A percentile compares a stretch with the other conserved stretches of the same genome.
Conservation (phyloP, 805 yeast genomes). For the Metschnikowia gelsemii region DNA sequence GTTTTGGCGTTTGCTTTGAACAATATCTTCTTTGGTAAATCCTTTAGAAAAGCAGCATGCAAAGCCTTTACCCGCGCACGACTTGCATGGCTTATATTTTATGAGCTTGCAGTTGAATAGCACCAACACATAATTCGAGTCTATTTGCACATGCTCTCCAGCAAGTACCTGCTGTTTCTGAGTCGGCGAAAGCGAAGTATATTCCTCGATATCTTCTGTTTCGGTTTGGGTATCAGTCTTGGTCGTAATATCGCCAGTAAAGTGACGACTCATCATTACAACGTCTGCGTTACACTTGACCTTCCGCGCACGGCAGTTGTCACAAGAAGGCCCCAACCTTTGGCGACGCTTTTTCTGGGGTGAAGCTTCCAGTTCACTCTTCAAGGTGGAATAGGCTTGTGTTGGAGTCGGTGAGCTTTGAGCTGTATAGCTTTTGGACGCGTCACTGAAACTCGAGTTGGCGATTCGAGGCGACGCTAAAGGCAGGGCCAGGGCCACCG, state of each 20-base stretch:
- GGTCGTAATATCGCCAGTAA: conserved; percentile 10
- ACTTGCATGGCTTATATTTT: conserved; percentile 54
- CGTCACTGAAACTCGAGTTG: background rate
- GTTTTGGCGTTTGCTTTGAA: conserved; percentile 30
- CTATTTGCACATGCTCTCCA: conserved; percentile 19
- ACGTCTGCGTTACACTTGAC: conserved; percentile 74
- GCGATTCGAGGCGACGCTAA: conserved; percentile 19
- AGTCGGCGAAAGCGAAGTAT: conserved; percentile 10
- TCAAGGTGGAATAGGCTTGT: background rate
- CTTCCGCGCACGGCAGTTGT: conserved; percentile 64
- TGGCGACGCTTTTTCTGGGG: conserved; percentile 47
- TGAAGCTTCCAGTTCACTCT: background rate
- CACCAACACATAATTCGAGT: conserved; percentile 19
- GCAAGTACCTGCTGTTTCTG: conserved; percentile 14
- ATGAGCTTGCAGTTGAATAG: conserved; percentile 37
- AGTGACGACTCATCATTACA: conserved; percentile 32
- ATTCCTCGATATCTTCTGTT: conserved; percentile 13
- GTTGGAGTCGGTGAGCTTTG: background rate
- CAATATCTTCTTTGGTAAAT: conserved; percentile 60
- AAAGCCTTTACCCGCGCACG: conserved; percentile 48
- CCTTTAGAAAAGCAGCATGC: conserved; percentile 63
- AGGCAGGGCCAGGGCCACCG: conserved; percentile 23
- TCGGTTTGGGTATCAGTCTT: background rate
- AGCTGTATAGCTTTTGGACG: background rate
- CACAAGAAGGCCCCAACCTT: conserved; percentile 74